phyloP scores from a whole-genome alignment of 306 rosid species.

The Fragaria iinumae region DNA sequence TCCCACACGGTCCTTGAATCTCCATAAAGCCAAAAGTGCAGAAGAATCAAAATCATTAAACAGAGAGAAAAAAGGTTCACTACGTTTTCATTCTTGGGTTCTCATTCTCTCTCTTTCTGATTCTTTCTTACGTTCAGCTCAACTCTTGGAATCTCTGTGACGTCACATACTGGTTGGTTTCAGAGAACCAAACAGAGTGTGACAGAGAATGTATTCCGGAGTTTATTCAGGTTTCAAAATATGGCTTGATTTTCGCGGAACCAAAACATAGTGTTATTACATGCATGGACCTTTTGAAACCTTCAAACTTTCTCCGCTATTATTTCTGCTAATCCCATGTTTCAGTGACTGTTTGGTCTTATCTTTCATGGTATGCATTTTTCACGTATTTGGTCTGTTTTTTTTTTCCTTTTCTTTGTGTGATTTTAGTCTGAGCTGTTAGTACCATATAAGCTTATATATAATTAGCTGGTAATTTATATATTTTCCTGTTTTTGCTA shows the following conservation, averaged over 20 bases:
- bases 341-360: background rate
- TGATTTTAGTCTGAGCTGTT: background rate
- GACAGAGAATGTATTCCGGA: background rate
- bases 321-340: background rate
- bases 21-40: background rate
- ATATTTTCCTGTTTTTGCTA: background rate
- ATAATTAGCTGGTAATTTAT: background rate
- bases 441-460: background rate
- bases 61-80: background rate
- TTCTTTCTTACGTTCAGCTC: background rate
- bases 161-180: background rate
- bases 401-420: background rate
- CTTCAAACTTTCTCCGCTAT: background rate
- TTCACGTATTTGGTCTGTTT: background rate
- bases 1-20: background rate
- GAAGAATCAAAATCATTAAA: background rate
- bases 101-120: background rate
- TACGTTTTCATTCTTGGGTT: background rate
- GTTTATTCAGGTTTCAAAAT: background rate
- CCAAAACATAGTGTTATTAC: slow-evolving; percentile 16
- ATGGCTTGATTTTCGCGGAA: slow-evolving; percentile 22
- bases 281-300: slow-evolving; percentile 2
- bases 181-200: background rate
- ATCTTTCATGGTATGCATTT: background rate
- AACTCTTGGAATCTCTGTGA: background rate